Evolutionary conservation across 2,329 filamentous ascomycete genomes (phyloP).

Genomic region (Myriosclerotinia curreyana): DNA sequence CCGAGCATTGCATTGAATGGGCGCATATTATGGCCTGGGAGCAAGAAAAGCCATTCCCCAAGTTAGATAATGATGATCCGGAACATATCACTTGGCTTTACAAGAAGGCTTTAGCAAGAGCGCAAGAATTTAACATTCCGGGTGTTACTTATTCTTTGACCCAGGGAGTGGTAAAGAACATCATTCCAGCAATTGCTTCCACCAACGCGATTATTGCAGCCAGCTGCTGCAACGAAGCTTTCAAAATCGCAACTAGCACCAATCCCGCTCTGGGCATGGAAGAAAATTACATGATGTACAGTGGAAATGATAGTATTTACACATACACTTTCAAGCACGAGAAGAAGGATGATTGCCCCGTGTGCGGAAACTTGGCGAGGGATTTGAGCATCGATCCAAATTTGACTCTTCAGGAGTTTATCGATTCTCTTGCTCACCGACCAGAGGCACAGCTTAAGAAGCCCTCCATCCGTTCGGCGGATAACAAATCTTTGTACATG

Average conservation of each 20-base stretch:
- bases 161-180: constrained; percentile 98
- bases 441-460: constrained; percentile 93
- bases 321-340: constrained; percentile 97
- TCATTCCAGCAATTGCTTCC: constrained; percentile 96
- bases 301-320: constrained; percentile 91
- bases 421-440: constrained; percentile 76
- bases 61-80: constrained; percentile 91
- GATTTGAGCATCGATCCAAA: constrained; percentile 69
- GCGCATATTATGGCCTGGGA: constrained; percentile 98
- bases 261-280: constrained; percentile 76
- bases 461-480: constrained; percentile 77
- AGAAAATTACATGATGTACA: constrained; percentile 99
- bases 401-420: constrained; percentile 75
- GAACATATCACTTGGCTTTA: constrained; percentile 98
- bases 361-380: constrained; percentile 81
- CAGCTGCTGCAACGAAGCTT: constrained; percentile 91
- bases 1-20: constrained; percentile 98
- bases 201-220: constrained; percentile 97
- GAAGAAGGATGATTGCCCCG: constrained; percentile 90
- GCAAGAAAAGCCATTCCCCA: constrained; percentile 74
- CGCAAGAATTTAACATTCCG: constrained; percentile 81
- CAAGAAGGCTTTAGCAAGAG: constrained; percentile 75
- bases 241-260: constrained; percentile 84
- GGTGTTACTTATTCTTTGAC: constrained; percentile 95
- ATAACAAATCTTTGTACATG: constrained; percentile 86